phyloP scores from a whole-genome alignment of 345 rosid species.

The Mangifera indica region DNA sequence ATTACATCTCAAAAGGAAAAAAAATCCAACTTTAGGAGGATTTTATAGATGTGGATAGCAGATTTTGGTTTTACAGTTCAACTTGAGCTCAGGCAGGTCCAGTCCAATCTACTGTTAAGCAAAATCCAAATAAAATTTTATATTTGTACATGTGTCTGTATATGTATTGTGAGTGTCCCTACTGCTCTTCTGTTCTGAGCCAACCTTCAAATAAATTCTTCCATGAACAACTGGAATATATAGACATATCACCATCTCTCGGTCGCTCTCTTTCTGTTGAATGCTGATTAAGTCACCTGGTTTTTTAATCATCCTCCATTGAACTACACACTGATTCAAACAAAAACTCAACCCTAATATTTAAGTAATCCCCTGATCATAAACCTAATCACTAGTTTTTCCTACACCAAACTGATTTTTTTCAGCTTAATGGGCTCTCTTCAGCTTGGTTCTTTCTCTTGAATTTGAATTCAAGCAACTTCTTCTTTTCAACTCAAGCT shows the following conservation, averaged over 20 bases:
- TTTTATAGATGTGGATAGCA: too few species aligned
- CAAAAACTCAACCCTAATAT: too few species aligned
- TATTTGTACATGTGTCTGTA: too few species aligned
- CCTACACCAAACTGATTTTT: conserved; percentile 27
- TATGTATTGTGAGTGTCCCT: conserved; percentile 19
- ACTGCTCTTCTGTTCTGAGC: conserved; percentile 10
- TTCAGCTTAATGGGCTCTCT: conserved; percentile 26
- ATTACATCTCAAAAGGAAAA: not conserved
- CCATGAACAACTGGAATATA: conserved; percentile 38
- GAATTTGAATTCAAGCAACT: conserved; percentile 5
- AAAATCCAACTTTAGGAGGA: not conserved
- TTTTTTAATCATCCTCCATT: conserved; percentile 45
- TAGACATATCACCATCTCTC: conserved; percentile 41
- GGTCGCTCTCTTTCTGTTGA: conserved; percentile 24
- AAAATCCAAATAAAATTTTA: not conserved
- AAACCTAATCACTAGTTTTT: conserved; percentile 23
- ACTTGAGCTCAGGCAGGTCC: conserved; percentile 25
- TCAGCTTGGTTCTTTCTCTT: conserved; percentile 20
- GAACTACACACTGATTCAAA: too few species aligned
- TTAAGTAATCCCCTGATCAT: too few species aligned
- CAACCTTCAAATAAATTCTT: conserved; percentile 16
- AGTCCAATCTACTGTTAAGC: conserved; percentile 40
- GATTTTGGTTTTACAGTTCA: too few species aligned
- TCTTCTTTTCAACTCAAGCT: not conserved
- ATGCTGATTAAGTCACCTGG: too few species aligned